phyloP scores from a whole-genome alignment of 305 asterid genomes.

The Fraxinus xanthoxyloides region DNA sequence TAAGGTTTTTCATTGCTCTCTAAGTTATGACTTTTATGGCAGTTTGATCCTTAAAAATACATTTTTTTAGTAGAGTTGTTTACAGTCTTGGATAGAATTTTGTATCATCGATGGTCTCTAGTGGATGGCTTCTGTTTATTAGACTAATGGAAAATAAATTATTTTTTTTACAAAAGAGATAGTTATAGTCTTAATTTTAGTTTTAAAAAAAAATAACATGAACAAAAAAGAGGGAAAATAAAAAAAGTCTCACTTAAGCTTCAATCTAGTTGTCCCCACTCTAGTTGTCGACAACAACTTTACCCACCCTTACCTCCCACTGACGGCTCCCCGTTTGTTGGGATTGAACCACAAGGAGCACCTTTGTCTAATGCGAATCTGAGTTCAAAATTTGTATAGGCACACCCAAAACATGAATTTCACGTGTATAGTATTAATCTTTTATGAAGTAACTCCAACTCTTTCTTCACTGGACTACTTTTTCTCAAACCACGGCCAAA shows the following conservation, averaged over 20 bases:
- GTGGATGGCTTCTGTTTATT: background rate
- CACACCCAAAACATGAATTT: background rate
- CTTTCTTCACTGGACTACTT: background rate
- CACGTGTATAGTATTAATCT: no score
- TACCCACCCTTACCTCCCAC: background rate
- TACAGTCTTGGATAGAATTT: background rate
- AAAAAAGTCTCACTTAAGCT: background rate
- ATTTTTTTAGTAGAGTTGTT: background rate
- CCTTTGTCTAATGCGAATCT: background rate
- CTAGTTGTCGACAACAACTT: background rate
- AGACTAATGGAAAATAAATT: background rate
- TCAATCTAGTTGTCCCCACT: background rate
- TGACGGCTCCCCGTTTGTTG: background rate
- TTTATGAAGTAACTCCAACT: background rate
- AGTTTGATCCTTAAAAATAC: background rate
- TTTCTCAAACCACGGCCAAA: no score
- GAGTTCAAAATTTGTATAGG: background rate
- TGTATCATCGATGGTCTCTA: background rate
- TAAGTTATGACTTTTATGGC: background rate
- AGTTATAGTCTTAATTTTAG: background rate
- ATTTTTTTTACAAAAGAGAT: background rate
- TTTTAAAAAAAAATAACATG: no score
- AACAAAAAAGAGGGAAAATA: no score
- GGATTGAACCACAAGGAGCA: background rate
- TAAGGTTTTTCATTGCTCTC: conserved; percentile 6